phyloP scores from a whole-genome alignment of 139 green algal genomes.

The Asterochloris sp. region DNA sequence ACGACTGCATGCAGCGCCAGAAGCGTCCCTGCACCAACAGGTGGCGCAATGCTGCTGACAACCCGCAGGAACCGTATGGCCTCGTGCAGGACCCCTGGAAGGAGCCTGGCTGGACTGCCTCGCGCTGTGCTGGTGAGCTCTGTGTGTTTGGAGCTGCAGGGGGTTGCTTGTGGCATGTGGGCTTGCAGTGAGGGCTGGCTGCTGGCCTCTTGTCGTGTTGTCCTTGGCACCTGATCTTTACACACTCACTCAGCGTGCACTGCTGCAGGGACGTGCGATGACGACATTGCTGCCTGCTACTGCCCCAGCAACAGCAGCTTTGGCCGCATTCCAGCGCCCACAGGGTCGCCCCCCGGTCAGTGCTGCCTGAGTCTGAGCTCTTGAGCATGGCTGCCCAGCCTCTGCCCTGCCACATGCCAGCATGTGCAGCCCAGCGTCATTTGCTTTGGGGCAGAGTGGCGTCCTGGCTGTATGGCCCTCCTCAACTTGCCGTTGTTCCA shows the following conservation, averaged over 20 bases:
- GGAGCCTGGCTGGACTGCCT: not conserved
- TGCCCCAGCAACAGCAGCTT: conserved; percentile 38
- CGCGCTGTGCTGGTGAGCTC: not conserved
- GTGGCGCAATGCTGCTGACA: not conserved
- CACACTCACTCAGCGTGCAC: too few species aligned
- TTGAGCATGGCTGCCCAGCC: too few species aligned
- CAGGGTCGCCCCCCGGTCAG: not conserved
- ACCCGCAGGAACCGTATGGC: not conserved
- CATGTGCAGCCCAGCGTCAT: too few species aligned
- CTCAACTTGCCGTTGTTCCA: not conserved
- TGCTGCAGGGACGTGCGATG: conserved; percentile 47
- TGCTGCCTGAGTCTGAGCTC: too few species aligned
- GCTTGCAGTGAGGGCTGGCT: too few species aligned
- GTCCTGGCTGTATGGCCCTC: too few species aligned
- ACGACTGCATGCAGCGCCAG: not conserved
- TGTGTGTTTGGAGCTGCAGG: too few species aligned
- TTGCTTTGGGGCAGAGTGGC: too few species aligned
- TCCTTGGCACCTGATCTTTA: too few species aligned
- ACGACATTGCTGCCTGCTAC: conserved; percentile 41
- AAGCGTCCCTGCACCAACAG: conserved; percentile 3
- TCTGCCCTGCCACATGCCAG: too few species aligned
- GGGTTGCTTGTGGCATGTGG: too few species aligned
- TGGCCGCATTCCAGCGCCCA: conserved; percentile 7
- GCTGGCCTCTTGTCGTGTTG: too few species aligned
- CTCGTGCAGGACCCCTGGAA: not conserved